Evolutionary conservation across 2,329 filamentous ascomycete genomes (phyloP).

Genomic region (Fusarium sp.): DNA sequence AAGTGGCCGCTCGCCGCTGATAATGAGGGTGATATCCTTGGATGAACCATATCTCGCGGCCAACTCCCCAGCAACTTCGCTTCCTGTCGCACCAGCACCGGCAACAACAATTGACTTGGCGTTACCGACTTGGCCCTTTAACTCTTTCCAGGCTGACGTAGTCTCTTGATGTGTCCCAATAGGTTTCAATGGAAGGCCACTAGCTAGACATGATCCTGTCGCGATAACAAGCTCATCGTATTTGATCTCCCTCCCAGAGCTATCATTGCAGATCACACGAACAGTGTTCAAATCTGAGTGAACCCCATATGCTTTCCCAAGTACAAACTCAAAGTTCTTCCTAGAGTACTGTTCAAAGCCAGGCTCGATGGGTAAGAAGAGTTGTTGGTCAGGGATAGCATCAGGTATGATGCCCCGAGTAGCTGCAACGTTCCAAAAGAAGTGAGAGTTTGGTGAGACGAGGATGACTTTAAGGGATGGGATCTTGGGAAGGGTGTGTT

Average conservation of each 20-base stretch:
- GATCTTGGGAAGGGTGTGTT: conserved; percentile 57
- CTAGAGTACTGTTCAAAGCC: conserved; percentile 59
- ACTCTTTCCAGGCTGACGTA: conserved; percentile 49
- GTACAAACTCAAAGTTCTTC: conserved; percentile 60
- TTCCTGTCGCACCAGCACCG: conserved; percentile 53
- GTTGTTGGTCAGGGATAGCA: conserved; percentile 58
- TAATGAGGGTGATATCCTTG: conserved; percentile 46
- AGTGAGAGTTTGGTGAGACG: conserved; percentile 64
- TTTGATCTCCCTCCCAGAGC: conserved; percentile 47
- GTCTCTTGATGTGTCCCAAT: conserved; percentile 58
- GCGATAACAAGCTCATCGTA: conserved; percentile 66
- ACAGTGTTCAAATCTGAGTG: conserved; percentile 51
- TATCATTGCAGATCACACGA: conserved; percentile 49
- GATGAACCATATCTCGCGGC: conserved; percentile 46
- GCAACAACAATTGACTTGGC: conserved; percentile 52
- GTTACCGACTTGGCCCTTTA: conserved; percentile 40
- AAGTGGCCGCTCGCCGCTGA: conserved; percentile 37
- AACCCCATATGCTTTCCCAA: conserved; percentile 57
- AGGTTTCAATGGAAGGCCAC: conserved; percentile 59
- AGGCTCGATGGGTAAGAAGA: conserved; percentile 59
- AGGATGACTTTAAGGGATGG: conserved; percentile 62
- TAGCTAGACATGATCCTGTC: conserved; percentile 61
- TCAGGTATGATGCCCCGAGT: conserved; percentile 65
- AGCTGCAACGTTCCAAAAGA: conserved; percentile 67
- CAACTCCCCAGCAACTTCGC: conserved; percentile 54